These are phyloP conservation scores for Thymus quinquecostatus DNA, from an alignment of 257 asterid genomes.

Conservation along the genomic window DNA sequence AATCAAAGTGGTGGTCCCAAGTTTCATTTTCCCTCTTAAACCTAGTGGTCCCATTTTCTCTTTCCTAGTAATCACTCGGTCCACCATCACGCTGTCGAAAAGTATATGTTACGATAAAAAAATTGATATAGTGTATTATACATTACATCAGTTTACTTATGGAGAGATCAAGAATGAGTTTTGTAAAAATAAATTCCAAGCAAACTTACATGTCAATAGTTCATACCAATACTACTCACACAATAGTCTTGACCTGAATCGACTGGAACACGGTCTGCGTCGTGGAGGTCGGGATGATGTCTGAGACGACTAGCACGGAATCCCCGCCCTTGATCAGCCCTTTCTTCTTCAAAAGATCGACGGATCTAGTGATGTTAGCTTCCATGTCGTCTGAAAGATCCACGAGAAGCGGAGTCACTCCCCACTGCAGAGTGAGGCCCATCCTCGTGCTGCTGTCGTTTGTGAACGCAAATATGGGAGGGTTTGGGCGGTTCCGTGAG, in stretches of 20 bases:
- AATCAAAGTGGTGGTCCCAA: neutral
- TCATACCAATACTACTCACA: constrained; percentile 18
- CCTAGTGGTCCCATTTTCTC: too few species aligned
- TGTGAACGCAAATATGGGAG: constrained; percentile 83
- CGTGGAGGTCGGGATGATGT: constrained; percentile 60
- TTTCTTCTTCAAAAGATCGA: constrained; percentile 56
- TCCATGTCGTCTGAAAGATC: constrained; percentile 84
- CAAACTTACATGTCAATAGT: neutral
- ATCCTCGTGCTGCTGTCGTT: constrained; percentile 62
- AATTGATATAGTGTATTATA: too few species aligned
- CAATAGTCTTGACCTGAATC: constrained; percentile 66
- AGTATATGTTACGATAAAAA: too few species aligned
- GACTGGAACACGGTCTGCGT: constrained; percentile 66
- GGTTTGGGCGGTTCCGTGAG: constrained; percentile 74
- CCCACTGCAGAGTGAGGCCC: constrained; percentile 84
- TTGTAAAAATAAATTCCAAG: neutral
- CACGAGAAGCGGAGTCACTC: constrained; percentile 63
- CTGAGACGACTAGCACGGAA: constrained; percentile 63
- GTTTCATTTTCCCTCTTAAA: neutral
- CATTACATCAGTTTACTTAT: too few species aligned
- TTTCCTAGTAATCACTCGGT: too few species aligned
- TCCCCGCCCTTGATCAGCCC: constrained; percentile 69
- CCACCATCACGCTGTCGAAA: too few species aligned
- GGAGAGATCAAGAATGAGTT: too few species aligned
- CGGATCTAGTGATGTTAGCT: constrained; percentile 49